phyloP scores from a whole-genome alignment of 371 early-diverging fungal species.

The Apophysomyces elegans region DNA sequence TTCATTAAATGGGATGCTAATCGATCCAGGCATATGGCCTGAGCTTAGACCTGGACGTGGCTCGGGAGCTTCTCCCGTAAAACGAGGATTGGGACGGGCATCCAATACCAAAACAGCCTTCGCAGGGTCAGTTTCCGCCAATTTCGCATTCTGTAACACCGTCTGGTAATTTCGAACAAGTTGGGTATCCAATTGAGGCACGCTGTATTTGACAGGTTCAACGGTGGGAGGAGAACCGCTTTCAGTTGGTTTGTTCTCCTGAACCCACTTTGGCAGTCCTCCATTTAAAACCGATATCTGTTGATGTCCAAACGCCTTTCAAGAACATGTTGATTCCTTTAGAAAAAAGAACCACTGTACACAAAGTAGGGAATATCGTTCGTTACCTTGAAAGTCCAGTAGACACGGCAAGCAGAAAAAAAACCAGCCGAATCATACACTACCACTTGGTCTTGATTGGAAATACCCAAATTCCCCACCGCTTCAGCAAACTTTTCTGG shows the following conservation, averaged over 20 bases:
- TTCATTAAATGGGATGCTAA: conserved; percentile 70
- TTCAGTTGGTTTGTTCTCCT: conserved; percentile 50
- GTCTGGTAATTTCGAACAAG: conserved; percentile 65
- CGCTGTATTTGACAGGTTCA: conserved; percentile 39
- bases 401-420: conserved; percentile 76
- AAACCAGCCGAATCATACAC: conserved; percentile 78
- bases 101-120: conserved; percentile 69
- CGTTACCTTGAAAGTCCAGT: conserved; percentile 80
- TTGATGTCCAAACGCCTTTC: conserved; percentile 82
- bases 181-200: conserved; percentile 40
- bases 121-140: conserved; percentile 27
- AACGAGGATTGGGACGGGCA: conserved; percentile 77
- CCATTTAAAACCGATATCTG: conserved; percentile 88
- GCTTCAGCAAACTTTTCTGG: conserved; percentile 61
- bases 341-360: no score
- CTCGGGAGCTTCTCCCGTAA: conserved; percentile 81
- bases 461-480: conserved; percentile 74
- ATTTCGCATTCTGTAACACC: conserved; percentile 54
- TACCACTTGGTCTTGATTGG: conserved; percentile 72
- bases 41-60: conserved; percentile 82
- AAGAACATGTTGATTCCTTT: not conserved
- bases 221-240: conserved; percentile 21
- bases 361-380: no score
- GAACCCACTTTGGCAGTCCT: conserved; percentile 83
- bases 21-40: conserved; percentile 88